Base-by-base conservation (phyloP, 352 stramenopile species). In the Globisporangium rhizosaccharum region DNA sequence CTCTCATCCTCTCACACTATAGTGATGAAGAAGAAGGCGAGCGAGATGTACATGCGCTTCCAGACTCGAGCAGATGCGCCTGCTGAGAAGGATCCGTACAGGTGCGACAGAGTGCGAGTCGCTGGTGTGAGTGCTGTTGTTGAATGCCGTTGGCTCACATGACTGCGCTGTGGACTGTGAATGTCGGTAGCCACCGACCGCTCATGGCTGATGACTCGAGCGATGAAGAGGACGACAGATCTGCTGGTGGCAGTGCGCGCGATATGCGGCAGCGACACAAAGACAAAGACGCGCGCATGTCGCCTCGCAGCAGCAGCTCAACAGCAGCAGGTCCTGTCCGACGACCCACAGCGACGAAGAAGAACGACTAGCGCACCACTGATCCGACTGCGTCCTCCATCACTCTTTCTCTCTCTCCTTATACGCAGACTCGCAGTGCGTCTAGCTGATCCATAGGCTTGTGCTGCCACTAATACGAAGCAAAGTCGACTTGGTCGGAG, bases 1-100 rank as follows among this genome's bases (percentile, higher is more conserved):
- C 23, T 23, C 23, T 23, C 23, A 23, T 23, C 23, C 23, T 23
- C 23, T 23, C 57, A 23, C 48, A 41, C 17, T 58, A 20, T 53
- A 94, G 85, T 62, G 9, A 88, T 90, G 74, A 90, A 90, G 61
- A 76, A 66, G 65, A 89, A 88, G 61, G 87, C 87, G 62, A 72
- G 88, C 49, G 75, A 91, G 20, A 87, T 90, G 78, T 94, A 92
- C 65, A 70, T 86, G 69, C 82, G 76, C 50, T 92, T 92, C 68
- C 83, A 92, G 68, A 87, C 82, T 51, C 73, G 81, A 23, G 75
- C 72, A 18, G 77, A 89, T 17, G 62, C 78, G 12, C 66, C 68
- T 10, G 57, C 67, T 0, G 68, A 72, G 60, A 70, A 68, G 59
- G 82, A 93, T 49, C 76, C 77, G 0, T 85, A 88, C 60, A 92